Conservation (phyloP, 805 yeast genomes). For the Cyberlindnera americana region DNA sequence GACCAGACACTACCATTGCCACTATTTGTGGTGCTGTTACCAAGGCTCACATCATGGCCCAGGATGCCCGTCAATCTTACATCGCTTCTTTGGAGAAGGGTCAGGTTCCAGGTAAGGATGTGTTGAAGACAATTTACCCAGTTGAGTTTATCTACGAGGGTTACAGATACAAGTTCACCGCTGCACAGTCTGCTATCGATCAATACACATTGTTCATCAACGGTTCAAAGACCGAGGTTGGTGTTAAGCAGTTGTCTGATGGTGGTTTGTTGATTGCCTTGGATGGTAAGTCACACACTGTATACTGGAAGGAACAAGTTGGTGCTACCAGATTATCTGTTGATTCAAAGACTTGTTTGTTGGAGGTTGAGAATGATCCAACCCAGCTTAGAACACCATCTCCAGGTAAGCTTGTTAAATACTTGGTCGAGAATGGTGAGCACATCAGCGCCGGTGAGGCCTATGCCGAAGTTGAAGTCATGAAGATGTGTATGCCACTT, state of each 20-base stretch:
- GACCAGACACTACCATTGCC: slow-evolving; percentile 90
- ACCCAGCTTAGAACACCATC: slow-evolving; percentile 98
- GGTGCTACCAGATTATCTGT: slow-evolving; percentile 92
- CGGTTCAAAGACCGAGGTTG: slow-evolving; percentile 86
- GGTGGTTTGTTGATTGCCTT: slow-evolving; percentile 88
- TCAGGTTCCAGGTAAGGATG: slow-evolving; percentile 83
- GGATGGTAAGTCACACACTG: slow-evolving; percentile 91
- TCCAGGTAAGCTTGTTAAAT: slow-evolving; percentile 95
- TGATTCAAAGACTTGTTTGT: slow-evolving; percentile 89
- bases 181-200: slow-evolving; percentile 86
- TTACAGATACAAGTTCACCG: slow-evolving; percentile 88
- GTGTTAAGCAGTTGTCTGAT: slow-evolving; percentile 85
- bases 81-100: slow-evolving; percentile 84
- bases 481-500: slow-evolving; percentile 99
- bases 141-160: slow-evolving; percentile 96
- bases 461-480: slow-evolving; percentile 97
- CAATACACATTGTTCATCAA: slow-evolving; percentile 86
- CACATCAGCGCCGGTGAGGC: slow-evolving; percentile 90
- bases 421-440: slow-evolving; percentile 92
- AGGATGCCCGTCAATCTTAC: slow-evolving; percentile 66
- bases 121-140: slow-evolving; percentile 83
- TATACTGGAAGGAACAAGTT: slow-evolving; percentile 98
- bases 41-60: slow-evolving; percentile 82
- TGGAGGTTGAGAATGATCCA: slow-evolving; percentile 96
- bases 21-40: slow-evolving; percentile 97